phyloP scores from a whole-genome alignment of 768 basidiomycete genomes.

The Kwoniella europaea region DNA sequence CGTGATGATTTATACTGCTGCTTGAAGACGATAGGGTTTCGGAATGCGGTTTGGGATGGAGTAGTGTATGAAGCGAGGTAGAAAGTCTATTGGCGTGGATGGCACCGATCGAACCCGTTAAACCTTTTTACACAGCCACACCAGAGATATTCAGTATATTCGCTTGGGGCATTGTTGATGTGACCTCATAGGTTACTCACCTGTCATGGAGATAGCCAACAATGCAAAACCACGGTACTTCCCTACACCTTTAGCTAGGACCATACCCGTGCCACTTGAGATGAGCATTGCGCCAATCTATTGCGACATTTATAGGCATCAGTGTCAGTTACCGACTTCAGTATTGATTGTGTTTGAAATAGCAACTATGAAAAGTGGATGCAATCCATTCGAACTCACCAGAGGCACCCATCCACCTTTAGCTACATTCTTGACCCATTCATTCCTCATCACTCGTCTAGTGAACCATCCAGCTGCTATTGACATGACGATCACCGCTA shows the following conservation, averaged over 20 bases:
- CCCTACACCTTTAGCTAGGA: slow-evolving; percentile 86
- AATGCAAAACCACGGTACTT: slow-evolving; percentile 85
- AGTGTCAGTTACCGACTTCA: background rate
- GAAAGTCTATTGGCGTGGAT: slow-evolving; percentile 88
- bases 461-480: slow-evolving; percentile 57
- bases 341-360: background rate
- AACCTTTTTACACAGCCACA: slow-evolving; percentile 60
- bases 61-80: slow-evolving; percentile 72
- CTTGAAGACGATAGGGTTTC: slow-evolving; percentile 9
- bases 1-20: background rate
- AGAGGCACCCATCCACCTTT: slow-evolving; percentile 87
- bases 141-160: background rate
- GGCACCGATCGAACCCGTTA: slow-evolving; percentile 87
- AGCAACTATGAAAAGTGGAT: too few species aligned
- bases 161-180: too few species aligned
- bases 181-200: slow-evolving; percentile 59
- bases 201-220: slow-evolving; percentile 84
- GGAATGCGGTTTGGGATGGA: slow-evolving; percentile 25
- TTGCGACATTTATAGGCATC: too few species aligned
- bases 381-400: slow-evolving; percentile 45
- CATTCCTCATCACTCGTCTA: slow-evolving; percentile 63
- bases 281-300: slow-evolving; percentile 60
- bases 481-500: slow-evolving; percentile 57
- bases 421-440: slow-evolving; percentile 72
- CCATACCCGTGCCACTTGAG: slow-evolving; percentile 84